Conservation (phyloP, 768 basidiomycete genomes). For the Lentinula guzmanii region DNA sequence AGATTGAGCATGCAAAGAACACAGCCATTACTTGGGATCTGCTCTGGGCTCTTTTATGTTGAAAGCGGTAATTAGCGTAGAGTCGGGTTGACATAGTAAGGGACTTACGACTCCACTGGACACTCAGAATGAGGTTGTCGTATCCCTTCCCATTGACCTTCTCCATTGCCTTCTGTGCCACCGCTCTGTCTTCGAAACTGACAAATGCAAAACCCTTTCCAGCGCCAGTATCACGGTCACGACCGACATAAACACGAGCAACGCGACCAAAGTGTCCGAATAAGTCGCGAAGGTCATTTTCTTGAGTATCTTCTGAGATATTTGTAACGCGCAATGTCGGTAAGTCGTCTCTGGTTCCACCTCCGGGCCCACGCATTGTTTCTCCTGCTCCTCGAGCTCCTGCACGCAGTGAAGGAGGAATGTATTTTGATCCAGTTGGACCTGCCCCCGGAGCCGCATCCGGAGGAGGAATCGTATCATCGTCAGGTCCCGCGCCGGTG, state of each 20-base stretch:
- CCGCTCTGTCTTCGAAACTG: constrained; percentile 78
- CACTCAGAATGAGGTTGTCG: constrained; percentile 79
- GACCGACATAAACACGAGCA: constrained; percentile 87
- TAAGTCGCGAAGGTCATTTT: constrained; percentile 88
- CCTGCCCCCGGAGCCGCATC: constrained; percentile 30
- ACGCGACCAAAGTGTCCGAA: constrained; percentile 85
- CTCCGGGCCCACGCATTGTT: constrained; percentile 57
- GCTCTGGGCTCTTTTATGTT: background rate
- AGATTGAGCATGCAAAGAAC: background rate
- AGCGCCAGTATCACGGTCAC: constrained; percentile 89
- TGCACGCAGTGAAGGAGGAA: constrained; percentile 87
- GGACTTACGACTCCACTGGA: constrained; percentile 57
- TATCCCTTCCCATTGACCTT: constrained; percentile 91
- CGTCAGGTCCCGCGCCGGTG: constrained; percentile 29
- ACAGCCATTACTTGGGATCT: background rate
- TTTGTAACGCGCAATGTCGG: constrained; percentile 98
- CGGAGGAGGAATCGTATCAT: constrained; percentile 24
- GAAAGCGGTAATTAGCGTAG: background rate
- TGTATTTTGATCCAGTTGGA: constrained; percentile 73
- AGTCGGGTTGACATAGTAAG: background rate
- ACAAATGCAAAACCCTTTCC: constrained; percentile 98
- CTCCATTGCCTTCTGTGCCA: constrained; percentile 84
- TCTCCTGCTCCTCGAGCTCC: constrained; percentile 68
- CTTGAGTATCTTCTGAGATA: constrained; percentile 91
- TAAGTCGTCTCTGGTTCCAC: constrained; percentile 73